Evolutionary conservation across 1,139 yeast genomes (phyloP).

Genomic region (Fermentozyma sake): DNA sequence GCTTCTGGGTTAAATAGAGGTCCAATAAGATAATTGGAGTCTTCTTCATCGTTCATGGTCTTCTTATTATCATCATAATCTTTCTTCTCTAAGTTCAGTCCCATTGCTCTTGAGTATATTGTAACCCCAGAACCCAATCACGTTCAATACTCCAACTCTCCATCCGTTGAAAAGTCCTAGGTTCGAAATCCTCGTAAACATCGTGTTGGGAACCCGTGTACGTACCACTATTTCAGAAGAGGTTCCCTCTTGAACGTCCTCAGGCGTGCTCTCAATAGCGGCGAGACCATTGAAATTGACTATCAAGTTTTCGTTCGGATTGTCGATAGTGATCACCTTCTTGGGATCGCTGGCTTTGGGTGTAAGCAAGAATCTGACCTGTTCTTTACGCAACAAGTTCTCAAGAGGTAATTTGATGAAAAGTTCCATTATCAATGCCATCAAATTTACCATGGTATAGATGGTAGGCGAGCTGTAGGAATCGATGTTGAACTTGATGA

Average conservation of each 20-base stretch:
- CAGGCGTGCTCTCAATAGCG: slow-evolving; percentile 5
- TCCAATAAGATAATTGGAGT: too few relatives aligned
- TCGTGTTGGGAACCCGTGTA: too few relatives aligned
- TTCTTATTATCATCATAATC: too few relatives aligned
- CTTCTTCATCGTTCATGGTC: too few relatives aligned
- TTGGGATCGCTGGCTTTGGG: slow-evolving; percentile 33
- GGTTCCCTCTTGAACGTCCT: too few relatives aligned
- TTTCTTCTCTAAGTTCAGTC: slow-evolving; percentile 40
- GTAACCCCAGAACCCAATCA: slow-evolving; percentile 82
- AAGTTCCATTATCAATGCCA: slow-evolving; percentile 61
- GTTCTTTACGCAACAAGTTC: slow-evolving; percentile 79
- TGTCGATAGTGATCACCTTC: slow-evolving; percentile 31
- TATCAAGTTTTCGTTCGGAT: slow-evolving; percentile 44
- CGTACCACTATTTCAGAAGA: too few relatives aligned
- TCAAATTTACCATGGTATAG: slow-evolving; percentile 49
- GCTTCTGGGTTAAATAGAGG: too few relatives aligned
- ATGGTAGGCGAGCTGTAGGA: slow-evolving; percentile 59
- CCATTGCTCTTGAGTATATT: slow-evolving; percentile 54
- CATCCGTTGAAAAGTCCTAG: slow-evolving; percentile 78
- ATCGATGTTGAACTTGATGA: slow-evolving; percentile 65
- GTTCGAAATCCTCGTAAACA: slow-evolving; percentile 16
- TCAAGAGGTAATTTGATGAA: slow-evolving; percentile 83
- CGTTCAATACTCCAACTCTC: slow-evolving; percentile 78
- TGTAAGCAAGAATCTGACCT: slow-evolving; percentile 56
- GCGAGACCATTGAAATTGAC: slow-evolving; percentile 29